Evolutionary conservation across 257 asterid species (phyloP).

Genomic region (Solanum ossicruentum): DNA sequence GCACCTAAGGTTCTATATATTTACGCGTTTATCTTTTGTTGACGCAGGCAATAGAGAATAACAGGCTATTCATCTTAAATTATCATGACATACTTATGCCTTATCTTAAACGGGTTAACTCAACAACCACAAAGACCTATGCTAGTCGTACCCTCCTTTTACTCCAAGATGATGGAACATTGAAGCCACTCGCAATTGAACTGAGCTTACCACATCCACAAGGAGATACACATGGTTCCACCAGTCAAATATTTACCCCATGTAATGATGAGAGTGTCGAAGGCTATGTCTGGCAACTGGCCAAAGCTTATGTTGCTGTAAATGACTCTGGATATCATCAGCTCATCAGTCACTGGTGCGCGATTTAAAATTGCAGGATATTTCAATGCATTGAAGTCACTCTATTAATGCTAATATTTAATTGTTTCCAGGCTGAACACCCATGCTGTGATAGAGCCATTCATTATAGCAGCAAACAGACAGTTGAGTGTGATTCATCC

Average conservation of each 20-base stretch:
- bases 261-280: slow-evolving; percentile 35
- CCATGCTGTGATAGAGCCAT: slow-evolving; percentile 89
- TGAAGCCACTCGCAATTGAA: slow-evolving; percentile 87
- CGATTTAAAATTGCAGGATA: not conserved
- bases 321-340: slow-evolving; percentile 92
- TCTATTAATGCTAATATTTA: not conserved
- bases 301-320: slow-evolving; percentile 84
- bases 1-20: not conserved
- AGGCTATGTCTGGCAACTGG: slow-evolving; percentile 72
- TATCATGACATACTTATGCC: slow-evolving; percentile 78
- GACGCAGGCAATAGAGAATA: slow-evolving; percentile 39
- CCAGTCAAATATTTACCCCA: slow-evolving; percentile 56
- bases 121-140: slow-evolving; percentile 55
- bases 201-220: slow-evolving; percentile 65
- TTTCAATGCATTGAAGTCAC: not conserved
- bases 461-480: slow-evolving; percentile 61
- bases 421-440: slow-evolving; percentile 64
- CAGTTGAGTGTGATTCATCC: slow-evolving; percentile 83
- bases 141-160: slow-evolving; percentile 74
- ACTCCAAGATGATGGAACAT: slow-evolving; percentile 58
- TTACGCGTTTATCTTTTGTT: not conserved
- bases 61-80: slow-evolving; percentile 60
- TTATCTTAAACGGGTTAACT: slow-evolving; percentile 56
- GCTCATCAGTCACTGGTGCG: slow-evolving; percentile 87
- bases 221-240: slow-evolving; percentile 45